phyloP scores from a whole-genome alignment of 768 basidiomycete species.

The Lanmaoa pseudosensibilis region DNA sequence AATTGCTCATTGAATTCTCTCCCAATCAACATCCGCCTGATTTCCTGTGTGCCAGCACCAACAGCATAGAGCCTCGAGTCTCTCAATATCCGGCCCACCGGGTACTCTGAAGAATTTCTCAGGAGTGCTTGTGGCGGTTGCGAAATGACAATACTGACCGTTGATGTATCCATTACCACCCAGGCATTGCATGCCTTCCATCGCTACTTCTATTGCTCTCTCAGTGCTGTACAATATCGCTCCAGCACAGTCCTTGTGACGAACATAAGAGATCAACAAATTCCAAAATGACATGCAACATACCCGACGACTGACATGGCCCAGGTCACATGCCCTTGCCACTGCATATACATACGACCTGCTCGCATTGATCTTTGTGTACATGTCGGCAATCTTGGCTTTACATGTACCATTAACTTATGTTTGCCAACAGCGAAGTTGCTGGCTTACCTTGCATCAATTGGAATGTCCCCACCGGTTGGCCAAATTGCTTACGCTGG shows the following conservation, averaged over 20 bases:
- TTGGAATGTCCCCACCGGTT: constrained; percentile 87
- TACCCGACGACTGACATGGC: constrained; percentile 75
- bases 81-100: constrained; percentile 81
- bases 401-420: constrained; percentile 3
- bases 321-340: constrained; percentile 82
- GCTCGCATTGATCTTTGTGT: constrained; percentile 86
- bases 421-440: neutral
- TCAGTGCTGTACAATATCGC: constrained; percentile 94
- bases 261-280: constrained; percentile 7
- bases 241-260: constrained; percentile 84
- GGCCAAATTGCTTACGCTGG: constrained; percentile 88
- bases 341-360: constrained; percentile 93
- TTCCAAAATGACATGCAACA: constrained; percentile 26
- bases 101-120: constrained; percentile 64
- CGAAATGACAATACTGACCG: constrained; percentile 44
- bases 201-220: constrained; percentile 84
- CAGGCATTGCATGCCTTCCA: constrained; percentile 91
- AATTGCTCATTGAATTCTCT: constrained; percentile 85
- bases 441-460: constrained; percentile 80
- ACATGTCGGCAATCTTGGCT: constrained; percentile 92
- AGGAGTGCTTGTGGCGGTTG: neutral
- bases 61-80: constrained; percentile 90
- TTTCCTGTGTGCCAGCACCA: constrained; percentile 97
- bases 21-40: constrained; percentile 90
- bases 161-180: constrained; percentile 98